Percentiles rank a stretch among this genome's conserved stretches.
phyloP scores from a whole-genome alignment of 257 asterid genomes.

The Ophiorrhiza pumila region DNA sequence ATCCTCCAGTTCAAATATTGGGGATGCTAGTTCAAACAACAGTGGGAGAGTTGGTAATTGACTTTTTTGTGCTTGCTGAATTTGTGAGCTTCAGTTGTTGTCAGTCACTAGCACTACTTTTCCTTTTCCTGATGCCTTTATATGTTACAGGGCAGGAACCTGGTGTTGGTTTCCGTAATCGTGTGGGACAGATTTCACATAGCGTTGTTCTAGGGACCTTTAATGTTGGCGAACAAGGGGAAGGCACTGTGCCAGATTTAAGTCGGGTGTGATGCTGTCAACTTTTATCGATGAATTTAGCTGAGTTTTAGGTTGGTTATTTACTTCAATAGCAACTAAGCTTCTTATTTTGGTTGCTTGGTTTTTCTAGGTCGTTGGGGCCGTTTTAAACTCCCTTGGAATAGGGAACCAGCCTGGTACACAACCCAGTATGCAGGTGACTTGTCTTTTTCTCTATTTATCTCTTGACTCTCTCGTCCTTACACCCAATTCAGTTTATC shows the following conservation, averaged over 20 bases:
- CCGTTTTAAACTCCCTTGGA: conserved; percentile 75
- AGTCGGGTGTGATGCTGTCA: conserved; percentile 53
- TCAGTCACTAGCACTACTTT: neutral
- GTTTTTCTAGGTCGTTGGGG: conserved; percentile 70
- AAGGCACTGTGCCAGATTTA: conserved; percentile 61
- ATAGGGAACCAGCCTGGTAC: conserved; percentile 55
- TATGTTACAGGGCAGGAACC: conserved; percentile 59
- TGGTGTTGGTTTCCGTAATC: conserved; percentile 44
- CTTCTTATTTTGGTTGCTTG: conserved; percentile 11
- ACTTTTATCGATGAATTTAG: neutral
- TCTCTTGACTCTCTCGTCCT: neutral
- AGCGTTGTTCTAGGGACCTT: conserved; percentile 79
- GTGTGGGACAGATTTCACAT: conserved; percentile 76
- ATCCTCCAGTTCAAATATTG: conserved; percentile 44
- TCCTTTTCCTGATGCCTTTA: conserved; percentile 8
- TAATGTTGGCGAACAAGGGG: conserved; percentile 86
- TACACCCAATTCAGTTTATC: neutral
- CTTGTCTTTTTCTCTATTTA: neutral
- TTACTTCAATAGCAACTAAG: neutral
- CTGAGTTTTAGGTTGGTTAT: neutral
- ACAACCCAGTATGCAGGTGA: conserved; percentile 67
- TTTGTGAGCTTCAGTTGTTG: conserved; percentile 10
- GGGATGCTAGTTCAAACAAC: conserved; percentile 47
- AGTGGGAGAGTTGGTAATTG: conserved; percentile 48
- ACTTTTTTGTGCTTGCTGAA: neutral